A percentile compares a stretch with the other conserved stretches of the same genome.
Evolutionary conservation across 2,329 filamentous ascomycete genomes (phyloP).

Genomic region (Ceratocystis variospora): DNA sequence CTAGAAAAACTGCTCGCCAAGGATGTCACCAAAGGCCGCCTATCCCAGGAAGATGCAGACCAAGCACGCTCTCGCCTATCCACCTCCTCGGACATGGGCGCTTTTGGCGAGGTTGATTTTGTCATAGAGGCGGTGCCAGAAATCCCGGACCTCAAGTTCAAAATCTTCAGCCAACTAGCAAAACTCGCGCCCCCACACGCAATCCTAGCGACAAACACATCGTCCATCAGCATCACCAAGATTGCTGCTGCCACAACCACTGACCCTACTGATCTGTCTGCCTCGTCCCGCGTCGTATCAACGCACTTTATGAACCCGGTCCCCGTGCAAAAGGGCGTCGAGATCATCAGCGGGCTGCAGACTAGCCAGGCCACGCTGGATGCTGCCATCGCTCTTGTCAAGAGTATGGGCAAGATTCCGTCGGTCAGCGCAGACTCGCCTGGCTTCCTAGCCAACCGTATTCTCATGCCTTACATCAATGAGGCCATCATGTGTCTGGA

Average conservation of each 20-base stretch:
- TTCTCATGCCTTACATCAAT: slow-evolving; percentile 98
- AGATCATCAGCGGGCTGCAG: slow-evolving; percentile 91
- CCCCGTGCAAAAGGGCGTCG: slow-evolving; percentile 89
- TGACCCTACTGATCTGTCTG: slow-evolving; percentile 65
- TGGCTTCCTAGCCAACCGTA: slow-evolving; percentile 90
- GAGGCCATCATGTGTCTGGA: slow-evolving; percentile 94
- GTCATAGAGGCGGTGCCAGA: slow-evolving; percentile 96
- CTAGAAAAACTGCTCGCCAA: slow-evolving; percentile 84
- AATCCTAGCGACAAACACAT: slow-evolving; percentile 93
- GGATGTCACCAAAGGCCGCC: slow-evolving; percentile 74
- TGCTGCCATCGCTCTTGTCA: slow-evolving; percentile 71
- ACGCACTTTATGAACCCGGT: slow-evolving; percentile 99
- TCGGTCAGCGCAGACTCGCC: slow-evolving; percentile 81
- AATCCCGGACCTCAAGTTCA: slow-evolving; percentile 72
- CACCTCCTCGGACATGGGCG: slow-evolving; percentile 58
- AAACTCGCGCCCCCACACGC: slow-evolving; percentile 70
- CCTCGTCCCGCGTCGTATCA: slow-evolving; percentile 75
- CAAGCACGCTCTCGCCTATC: slow-evolving; percentile 55
- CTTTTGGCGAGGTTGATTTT: slow-evolving; percentile 76
- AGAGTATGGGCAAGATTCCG: slow-evolving; percentile 83
- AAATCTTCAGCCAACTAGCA: slow-evolving; percentile 74
- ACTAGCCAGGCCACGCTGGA: slow-evolving; percentile 72
- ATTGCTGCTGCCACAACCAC: slow-evolving; percentile 77
- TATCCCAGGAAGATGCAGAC: slow-evolving; percentile 70
- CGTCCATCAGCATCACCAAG: slow-evolving; percentile 93